Evolutionary conservation across 2,329 filamentous ascomycete species (phyloP), one percentile per base, ranked within the genome.

Genomic region (Colletotrichum navitas): DNA sequence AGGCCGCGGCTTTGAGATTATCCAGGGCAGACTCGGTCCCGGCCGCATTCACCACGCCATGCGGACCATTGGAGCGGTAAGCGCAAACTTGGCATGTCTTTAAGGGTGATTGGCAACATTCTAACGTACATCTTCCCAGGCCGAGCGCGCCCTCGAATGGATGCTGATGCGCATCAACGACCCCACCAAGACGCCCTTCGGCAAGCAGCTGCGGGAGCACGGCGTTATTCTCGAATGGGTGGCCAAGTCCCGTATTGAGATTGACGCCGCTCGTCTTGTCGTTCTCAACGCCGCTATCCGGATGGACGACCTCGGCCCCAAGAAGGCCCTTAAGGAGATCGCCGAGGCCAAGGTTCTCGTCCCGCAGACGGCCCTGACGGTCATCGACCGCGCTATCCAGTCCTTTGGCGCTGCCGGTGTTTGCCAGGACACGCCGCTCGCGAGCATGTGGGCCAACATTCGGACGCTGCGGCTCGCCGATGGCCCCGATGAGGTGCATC

Each of bases 1-100:
- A 81, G 96, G 96, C 75, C 91, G 94, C 74, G 96, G 96, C 26
- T 99, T 99, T 81, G 96, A 99, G 83, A 97, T 99, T 79, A 98
- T 99, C 79, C 96, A 99, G 82, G 96, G 96, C 69, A 94, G 96
- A 76, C 91, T 99, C 32, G 96, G 96, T 1, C 96, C 96, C 1
- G 96, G 96, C 43, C 93, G 96, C 70, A 98, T 99, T 80, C 96
- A 99, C 85, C 96, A 99, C 84, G 94, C 94, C 72, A 99, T 99
- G 96, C 91, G 96, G 75, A 92, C 91, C 72, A 96, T 99, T 79
- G 96, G 96, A 64, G 92, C 94, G 63, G 90, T 90, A 83, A 81
- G 87, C 84, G 2, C 16, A 64, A 55, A 12, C 21, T 18, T n/a
- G 29, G 47, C 18, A n/a, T 39, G 4, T 26, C 49, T 34, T 24